These are phyloP conservation scores for Pythium utonaiense DNA, from an alignment of 352 stramenopile genomes.

Conservation along the genomic window DNA sequence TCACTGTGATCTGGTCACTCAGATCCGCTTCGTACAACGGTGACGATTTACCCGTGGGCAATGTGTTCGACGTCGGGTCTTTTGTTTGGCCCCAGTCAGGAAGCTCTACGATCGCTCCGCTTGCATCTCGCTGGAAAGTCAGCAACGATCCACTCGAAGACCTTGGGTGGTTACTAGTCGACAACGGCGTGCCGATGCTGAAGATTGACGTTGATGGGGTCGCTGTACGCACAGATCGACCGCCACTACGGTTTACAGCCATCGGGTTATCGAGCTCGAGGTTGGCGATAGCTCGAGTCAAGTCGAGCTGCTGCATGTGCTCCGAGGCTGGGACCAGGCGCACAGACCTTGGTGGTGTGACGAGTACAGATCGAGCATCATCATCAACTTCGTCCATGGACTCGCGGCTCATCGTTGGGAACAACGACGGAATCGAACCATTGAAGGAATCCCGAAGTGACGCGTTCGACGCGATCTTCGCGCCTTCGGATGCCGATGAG, in stretches of 20 bases:
- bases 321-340: constrained; percentile 57
- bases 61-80: constrained; percentile 17
- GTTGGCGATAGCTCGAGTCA: constrained; percentile 72
- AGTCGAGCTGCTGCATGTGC: constrained; percentile 77
- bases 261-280: constrained; percentile 76
- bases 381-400: constrained; percentile 20
- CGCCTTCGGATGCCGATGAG: background rate
- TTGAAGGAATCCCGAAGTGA: constrained; percentile 16
- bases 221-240: constrained; percentile 41
- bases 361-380: constrained; percentile 1
- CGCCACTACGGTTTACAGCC: constrained; percentile 54
- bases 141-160: constrained; percentile 20
- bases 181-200: constrained; percentile 45
- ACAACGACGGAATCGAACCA: constrained; percentile 7
- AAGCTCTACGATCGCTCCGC: constrained; percentile 16
- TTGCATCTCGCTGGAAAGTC: constrained; percentile 22
- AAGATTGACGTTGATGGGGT: constrained; percentile 66
- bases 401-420: constrained; percentile 8
- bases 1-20: constrained; percentile 18
- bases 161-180: constrained; percentile 15
- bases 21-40: constrained; percentile 20
- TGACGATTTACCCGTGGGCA: constrained; percentile 22
- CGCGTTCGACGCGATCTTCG: constrained; percentile 15
- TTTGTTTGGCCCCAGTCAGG: constrained; percentile 7
- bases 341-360: constrained; percentile 15